Conservation (phyloP, 1,284 basidiomycete genomes). For the Clitocybe nebularis region DNA sequence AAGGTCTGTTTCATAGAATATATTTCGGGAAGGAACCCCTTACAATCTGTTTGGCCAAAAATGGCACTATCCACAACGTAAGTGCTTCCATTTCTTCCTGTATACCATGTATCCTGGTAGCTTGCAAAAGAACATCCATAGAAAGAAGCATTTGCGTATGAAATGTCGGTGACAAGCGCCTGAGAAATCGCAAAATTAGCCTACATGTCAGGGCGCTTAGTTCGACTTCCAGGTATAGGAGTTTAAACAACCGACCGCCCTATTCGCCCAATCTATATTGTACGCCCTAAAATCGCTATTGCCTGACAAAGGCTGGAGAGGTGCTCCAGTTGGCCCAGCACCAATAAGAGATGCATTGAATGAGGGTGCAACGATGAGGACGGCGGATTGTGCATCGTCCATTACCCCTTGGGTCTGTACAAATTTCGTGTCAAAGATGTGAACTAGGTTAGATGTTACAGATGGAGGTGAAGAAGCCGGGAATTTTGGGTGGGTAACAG, state of each 20-base stretch:
- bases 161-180: slow-evolving; percentile 57
- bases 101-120: slow-evolving; percentile 68
- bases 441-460: slow-evolving; percentile 48
- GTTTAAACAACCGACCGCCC: slow-evolving; percentile 41
- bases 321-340: slow-evolving; percentile 51
- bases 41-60: slow-evolving; percentile 62
- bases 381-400: slow-evolving; percentile 52
- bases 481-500: slow-evolving; percentile 15
- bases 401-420: slow-evolving; percentile 37
- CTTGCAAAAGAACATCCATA: slow-evolving; percentile 63
- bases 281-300: slow-evolving; percentile 59
- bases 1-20: too few species aligned
- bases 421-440: slow-evolving; percentile 47
- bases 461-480: slow-evolving; percentile 27
- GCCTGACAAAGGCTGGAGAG: slow-evolving; percentile 52
- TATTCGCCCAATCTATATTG: slow-evolving; percentile 66
- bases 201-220: slow-evolving; percentile 27
- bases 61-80: slow-evolving; percentile 61
- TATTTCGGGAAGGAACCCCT: slow-evolving; percentile 21
- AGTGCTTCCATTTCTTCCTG: slow-evolving; percentile 55
- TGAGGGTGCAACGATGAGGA: slow-evolving; percentile 49
- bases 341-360: slow-evolving; percentile 49
- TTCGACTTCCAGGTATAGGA: not conserved
- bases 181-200: slow-evolving; percentile 56
- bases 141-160: slow-evolving; percentile 62